A percentile compares a stretch with the other conserved stretches of the same genome.
These are phyloP conservation scores for Auriscalpium vulgare DNA, from an alignment of 768 basidiomycete genomes.

Conservation along the genomic window DNA sequence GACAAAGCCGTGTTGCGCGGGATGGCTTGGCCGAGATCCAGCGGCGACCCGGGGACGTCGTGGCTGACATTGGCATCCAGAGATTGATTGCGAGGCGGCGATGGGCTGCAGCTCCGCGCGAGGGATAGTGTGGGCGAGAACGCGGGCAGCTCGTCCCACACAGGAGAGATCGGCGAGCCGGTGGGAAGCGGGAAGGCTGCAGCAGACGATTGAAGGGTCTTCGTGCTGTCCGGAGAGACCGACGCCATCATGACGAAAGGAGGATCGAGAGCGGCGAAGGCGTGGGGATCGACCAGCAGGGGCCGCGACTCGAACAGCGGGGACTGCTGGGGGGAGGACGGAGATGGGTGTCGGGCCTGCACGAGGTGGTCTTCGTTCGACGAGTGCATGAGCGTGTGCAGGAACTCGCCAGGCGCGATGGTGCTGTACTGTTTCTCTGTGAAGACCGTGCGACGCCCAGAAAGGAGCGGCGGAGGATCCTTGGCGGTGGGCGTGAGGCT, in stretches of 20 bases:
- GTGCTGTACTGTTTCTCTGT: background rate
- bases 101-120: background rate
- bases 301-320: too few relatives aligned
- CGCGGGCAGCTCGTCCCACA: background rate
- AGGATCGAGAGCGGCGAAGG: too few relatives aligned
- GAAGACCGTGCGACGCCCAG: background rate
- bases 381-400: background rate
- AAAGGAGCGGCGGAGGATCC: background rate
- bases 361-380: background rate
- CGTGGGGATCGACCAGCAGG: too few relatives aligned
- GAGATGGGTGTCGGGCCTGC: background rate
- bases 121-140: background rate
- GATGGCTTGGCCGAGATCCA: too few relatives aligned
- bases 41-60: background rate
- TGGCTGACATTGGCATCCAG: background rate
- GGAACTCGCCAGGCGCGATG: background rate
- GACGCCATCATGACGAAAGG: background rate
- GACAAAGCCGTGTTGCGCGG: too few relatives aligned
- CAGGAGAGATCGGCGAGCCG: background rate
- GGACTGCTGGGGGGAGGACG: background rate
- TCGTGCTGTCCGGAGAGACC: background rate
- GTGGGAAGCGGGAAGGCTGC: background rate
- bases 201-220: background rate
- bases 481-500: background rate
- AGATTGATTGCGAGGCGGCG: background rate